Percentiles rank a stretch among this genome's conserved stretches.
These are phyloP conservation scores for Moniliophthora roreri DNA, from an alignment of 1,284 basidiomycete species.

Conservation along the genomic window DNA sequence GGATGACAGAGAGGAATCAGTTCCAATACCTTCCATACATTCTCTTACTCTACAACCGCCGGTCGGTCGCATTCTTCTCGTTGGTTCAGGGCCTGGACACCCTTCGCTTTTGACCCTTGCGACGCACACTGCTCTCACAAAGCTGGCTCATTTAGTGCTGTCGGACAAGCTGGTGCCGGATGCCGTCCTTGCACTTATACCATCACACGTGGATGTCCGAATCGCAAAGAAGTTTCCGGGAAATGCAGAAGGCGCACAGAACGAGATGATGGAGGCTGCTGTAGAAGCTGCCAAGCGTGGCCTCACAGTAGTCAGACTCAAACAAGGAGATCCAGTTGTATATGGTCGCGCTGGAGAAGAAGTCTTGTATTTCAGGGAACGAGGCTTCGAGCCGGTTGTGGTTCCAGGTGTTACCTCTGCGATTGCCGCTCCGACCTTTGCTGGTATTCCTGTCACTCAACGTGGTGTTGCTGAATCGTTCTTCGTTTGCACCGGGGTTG, in stretches of 20 bases:
- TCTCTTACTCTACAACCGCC: slow-evolving; percentile 29
- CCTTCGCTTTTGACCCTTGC: slow-evolving; percentile 90
- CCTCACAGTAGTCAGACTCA: slow-evolving; percentile 88
- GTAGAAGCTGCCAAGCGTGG: slow-evolving; percentile 80
- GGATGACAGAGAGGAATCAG: background rate
- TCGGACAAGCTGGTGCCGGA: slow-evolving; percentile 98
- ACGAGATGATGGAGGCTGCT: slow-evolving; percentile 91
- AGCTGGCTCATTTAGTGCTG: slow-evolving; percentile 82
- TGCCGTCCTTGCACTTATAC: slow-evolving; percentile 87
- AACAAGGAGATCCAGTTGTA: slow-evolving; percentile 96
- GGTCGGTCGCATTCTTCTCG: slow-evolving; percentile 78
- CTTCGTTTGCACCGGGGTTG: slow-evolving; percentile 92
- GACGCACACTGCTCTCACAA: slow-evolving; percentile 79
- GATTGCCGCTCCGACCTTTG: slow-evolving; percentile 86
- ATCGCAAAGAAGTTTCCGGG: slow-evolving; percentile 98
- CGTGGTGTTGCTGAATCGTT: slow-evolving; percentile 91
- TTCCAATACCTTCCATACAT: slow-evolving; percentile 26
- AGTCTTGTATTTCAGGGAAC: slow-evolving; percentile 85
- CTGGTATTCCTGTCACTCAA: slow-evolving; percentile 93
- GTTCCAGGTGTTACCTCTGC: slow-evolving; percentile 90
- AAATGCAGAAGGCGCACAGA: slow-evolving; percentile 93
- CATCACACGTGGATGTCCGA: slow-evolving; percentile 64
- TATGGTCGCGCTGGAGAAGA: slow-evolving; percentile 96
- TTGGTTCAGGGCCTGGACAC: slow-evolving; percentile 94
- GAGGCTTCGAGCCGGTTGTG: slow-evolving; percentile 81